Evolutionary conservation across 495 filamentous ascomycete genomes (phyloP), one percentile per base, ranked within the genome.

Genomic region (Aspergillus incahuasiensis): DNA sequence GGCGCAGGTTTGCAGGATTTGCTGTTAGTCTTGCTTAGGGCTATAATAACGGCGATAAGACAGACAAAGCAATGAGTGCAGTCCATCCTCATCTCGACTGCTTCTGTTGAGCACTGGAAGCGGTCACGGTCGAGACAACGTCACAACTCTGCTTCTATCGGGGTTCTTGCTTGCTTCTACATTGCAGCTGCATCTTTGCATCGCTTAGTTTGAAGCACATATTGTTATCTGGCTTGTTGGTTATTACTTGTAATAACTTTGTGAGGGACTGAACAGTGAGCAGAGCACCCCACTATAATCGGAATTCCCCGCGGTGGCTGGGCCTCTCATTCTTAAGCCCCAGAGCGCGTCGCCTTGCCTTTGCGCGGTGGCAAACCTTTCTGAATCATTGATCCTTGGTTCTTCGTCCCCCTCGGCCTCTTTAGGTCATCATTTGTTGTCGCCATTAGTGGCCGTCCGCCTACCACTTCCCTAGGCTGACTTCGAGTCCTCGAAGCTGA

Each of bases 301-400:
- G 35, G 38, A 56, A 56, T 46, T 62, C 59, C 58, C 58, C 58
- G 53, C 58, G 52, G 60, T 63, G 60, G 60, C 60, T 63, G 60
- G 56, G 32, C 35, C 35, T 19, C 24, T 42, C 22, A 44, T 55
- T 50, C 49, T 38, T 44, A 54, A 57, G 51, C 49, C 54, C 41
- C 52, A 54, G 34, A 32, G 54, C 62, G 58, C 56, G 58, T 61
- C 62, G 41, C 44, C 32, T 46, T 15, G 19, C 16, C 25, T 25
- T 28, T 47, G 61, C 55, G 58, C 64, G 68, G 72, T 74, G 72
- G 72, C 72, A 67, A 74, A 60, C 48, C 56, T 67, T 59, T 66
- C 63, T 12, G 22, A 35, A 35, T 11, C 13, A 35, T 12, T 35
- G 32, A 40, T 50, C 48, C 71, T 57, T 74, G 70, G 71, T 71